A percentile compares a stretch with the other conserved stretches of the same genome.
These are phyloP conservation scores for Irpex rosettiformis DNA, from an alignment of 1,284 basidiomycete species.

Conservation along the genomic window DNA sequence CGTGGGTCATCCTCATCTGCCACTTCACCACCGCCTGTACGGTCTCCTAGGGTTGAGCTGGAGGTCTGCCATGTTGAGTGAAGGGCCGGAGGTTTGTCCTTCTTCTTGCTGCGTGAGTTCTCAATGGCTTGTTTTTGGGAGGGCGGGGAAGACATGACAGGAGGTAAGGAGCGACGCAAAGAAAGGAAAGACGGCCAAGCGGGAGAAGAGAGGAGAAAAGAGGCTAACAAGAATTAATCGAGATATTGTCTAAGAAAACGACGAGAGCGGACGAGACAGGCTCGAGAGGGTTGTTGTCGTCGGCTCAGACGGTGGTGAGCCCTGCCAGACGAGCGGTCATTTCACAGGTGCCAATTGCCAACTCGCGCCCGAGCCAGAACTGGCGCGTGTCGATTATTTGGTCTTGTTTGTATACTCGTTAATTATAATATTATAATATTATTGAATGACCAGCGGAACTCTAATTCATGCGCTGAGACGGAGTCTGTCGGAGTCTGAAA, in stretches of 20 bases:
- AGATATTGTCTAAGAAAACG: constrained; percentile 1
- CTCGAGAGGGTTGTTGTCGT: constrained; percentile 10
- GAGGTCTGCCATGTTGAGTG: constrained; percentile 26
- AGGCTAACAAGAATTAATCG: constrained; percentile 1
- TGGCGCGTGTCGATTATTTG: constrained; percentile 10
- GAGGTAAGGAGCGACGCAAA: constrained; percentile 30
- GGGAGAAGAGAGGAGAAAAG: constrained; percentile 2
- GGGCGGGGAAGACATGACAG: constrained; percentile 33
- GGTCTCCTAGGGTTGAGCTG: constrained; percentile 24
- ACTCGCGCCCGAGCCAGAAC: constrained; percentile 2
- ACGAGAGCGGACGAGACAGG: constrained; percentile 6
- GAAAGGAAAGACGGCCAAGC: constrained; percentile 28
- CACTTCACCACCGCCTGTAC: constrained; percentile 26
- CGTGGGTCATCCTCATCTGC: constrained; percentile 20
- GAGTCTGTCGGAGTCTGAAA: neutral
- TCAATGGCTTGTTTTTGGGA: constrained; percentile 30
- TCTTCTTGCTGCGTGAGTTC: constrained; percentile 30
- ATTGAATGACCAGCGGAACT: too few species aligned
- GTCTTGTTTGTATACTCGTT: constrained; percentile 6
- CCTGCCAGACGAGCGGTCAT: constrained; percentile 22
- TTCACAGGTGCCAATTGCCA: constrained; percentile 14
- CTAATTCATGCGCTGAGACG: neutral
- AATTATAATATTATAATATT: too few species aligned
- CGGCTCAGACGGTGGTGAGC: constrained; percentile 22
- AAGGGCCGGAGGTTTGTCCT: constrained; percentile 36